Conservation (phyloP, 257 asterid genomes). For the Nicotiana attenuata region DNA sequence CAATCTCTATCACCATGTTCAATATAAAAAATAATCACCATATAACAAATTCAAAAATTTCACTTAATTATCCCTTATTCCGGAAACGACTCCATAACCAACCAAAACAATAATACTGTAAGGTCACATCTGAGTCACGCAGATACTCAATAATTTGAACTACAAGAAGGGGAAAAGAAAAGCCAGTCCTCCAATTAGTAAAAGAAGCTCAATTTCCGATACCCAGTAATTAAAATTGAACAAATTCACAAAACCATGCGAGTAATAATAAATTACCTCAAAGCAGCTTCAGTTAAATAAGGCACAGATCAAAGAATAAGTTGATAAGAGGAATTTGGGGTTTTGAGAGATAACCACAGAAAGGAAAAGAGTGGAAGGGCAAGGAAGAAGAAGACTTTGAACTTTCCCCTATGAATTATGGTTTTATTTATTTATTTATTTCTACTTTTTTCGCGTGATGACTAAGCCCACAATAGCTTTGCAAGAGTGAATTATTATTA, state of each 20-base stretch:
- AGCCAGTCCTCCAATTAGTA: not conserved
- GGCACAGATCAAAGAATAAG: not conserved
- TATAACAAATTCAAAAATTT: not conserved
- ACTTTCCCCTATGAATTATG: not conserved
- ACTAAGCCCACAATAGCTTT: not conserved
- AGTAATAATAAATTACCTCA: not conserved
- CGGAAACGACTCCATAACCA: not conserved
- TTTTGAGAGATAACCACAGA: slow-evolving; percentile 1
- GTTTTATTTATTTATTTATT: not conserved
- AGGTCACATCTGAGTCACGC: not conserved
- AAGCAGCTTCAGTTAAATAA: not conserved
- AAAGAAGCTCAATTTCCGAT: not conserved
- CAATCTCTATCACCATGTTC: not conserved
- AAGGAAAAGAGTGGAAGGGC: not conserved
- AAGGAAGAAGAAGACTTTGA: not conserved
- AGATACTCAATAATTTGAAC: not conserved
- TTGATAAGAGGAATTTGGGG: not conserved
- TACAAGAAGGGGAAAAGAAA: not conserved
- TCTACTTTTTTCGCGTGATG: not conserved
- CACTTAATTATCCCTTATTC: not conserved
- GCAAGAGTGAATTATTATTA: too few relatives aligned
- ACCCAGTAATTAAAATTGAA: not conserved
- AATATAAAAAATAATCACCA: not conserved
- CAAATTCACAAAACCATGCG: not conserved
- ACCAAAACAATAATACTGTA: not conserved